A percentile compares a stretch with the other conserved stretches of the same genome.
phyloP scores from a whole-genome alignment of 179 eudicot species.

The Silene coronaria region DNA sequence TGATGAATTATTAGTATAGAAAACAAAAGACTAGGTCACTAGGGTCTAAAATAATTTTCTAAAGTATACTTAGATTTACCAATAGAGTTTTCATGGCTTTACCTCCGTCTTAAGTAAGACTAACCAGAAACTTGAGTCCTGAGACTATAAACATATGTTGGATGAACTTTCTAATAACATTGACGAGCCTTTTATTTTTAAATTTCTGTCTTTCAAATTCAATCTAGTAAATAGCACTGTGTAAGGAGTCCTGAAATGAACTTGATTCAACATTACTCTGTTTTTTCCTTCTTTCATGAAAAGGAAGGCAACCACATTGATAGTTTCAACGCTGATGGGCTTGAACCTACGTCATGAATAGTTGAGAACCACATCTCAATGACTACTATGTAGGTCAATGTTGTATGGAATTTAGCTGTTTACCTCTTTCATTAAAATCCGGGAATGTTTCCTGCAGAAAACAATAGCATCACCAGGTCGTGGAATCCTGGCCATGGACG shows the following conservation, averaged over 20 bases:
- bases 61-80: too few relatives aligned
- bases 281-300: background rate
- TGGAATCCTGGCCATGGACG: conserved; percentile 59
- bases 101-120: too few relatives aligned
- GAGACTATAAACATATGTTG: too few relatives aligned
- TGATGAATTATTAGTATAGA: too few relatives aligned
- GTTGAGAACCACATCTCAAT: background rate
- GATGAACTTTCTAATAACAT: too few relatives aligned
- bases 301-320: background rate
- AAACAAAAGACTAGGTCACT: too few relatives aligned
- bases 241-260: background rate
- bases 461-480: conserved; percentile 53
- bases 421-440: background rate
- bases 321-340: background rate
- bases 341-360: background rate
- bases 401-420: background rate
- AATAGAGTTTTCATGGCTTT: too few relatives aligned
- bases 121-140: too few relatives aligned
- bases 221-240: too few relatives aligned
- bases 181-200: too few relatives aligned
- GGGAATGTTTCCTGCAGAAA: conserved; percentile 33
- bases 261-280: background rate
- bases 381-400: background rate
- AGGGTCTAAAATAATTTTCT: too few relatives aligned
- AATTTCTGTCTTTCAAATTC: too few relatives aligned